Conservation (phyloP, 805 yeast species). For the Komagataella mondaviorum region DNA sequence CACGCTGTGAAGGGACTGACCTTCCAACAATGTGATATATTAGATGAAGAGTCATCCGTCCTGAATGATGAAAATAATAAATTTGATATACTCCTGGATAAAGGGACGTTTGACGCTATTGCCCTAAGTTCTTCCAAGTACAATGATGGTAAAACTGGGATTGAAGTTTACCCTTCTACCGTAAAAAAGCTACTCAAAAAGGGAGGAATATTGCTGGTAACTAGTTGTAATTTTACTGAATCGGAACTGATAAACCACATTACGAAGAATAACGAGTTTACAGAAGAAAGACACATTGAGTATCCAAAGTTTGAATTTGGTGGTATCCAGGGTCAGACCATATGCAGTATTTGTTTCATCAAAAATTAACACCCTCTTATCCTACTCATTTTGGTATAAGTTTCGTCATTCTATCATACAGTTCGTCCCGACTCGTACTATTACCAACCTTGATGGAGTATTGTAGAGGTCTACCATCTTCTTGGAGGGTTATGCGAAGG, state of each 20-base stretch:
- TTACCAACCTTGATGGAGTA: conserved; percentile 67
- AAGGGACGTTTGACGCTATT: conserved; percentile 95
- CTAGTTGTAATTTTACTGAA: conserved; percentile 91
- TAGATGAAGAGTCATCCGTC: conserved; percentile 24
- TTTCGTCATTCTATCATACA: conserved; percentile 36
- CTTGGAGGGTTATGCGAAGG: conserved; percentile 59
- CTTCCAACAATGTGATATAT: conserved; percentile 63
- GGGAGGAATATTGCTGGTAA: conserved; percentile 57
- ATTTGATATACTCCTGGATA: conserved; percentile 75
- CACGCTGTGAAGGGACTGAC: conserved; percentile 22
- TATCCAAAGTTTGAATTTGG: conserved; percentile 86
- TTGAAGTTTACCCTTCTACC: conserved; percentile 48
- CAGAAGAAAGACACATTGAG: conserved; percentile 49
- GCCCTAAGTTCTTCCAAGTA: conserved; percentile 59
- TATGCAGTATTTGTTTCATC: conserved; percentile 74
- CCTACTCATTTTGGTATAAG: conserved; percentile 13
- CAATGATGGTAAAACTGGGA: conserved; percentile 29
- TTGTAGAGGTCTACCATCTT: conserved; percentile 58
- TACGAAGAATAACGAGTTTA: conserved; percentile 29
- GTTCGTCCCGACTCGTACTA: conserved; percentile 41
- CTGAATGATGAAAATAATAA: conserved; percentile 16
- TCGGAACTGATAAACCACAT: conserved; percentile 50
- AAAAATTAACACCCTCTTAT: conserved; percentile 13
- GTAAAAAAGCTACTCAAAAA: conserved; percentile 41
- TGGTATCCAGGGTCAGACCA: conserved; percentile 78